Evolutionary conservation across 164 flowering plant species (phyloP), one percentile per base, ranked within the genome.

Genomic region (Berberis vulgaris): DNA sequence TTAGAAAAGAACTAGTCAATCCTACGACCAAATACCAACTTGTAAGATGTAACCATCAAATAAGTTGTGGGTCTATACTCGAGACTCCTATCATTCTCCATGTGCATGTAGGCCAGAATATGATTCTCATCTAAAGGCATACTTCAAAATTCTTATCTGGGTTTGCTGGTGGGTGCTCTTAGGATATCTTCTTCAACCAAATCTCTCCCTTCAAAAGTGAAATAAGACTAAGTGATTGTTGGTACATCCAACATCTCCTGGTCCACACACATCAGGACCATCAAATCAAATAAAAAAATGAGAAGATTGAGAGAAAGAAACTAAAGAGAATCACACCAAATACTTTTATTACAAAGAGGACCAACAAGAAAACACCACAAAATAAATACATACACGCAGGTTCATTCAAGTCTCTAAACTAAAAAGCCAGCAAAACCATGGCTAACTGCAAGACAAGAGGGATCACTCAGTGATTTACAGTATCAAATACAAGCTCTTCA

Each of bases 381-480:
- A 57, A 41, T 45, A 42, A 57, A 57, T n/a, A 7, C 7, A 38
- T 41, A 57, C 42, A 6, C 42, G 3, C n/a, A 9, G 13, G 55
- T 26, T 52, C 13, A 52, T 6, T 26, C 60, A 3, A 57, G 43
- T 57, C 9, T 41, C 43, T 57, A 57, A 57, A 47, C 5, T 8
- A 13, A 55, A 40, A 13, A 52, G n/a, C 54, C 54, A 52, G 10
- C 2, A 4, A 55, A 39, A 55, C 6, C 40, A 40, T 57, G 45
- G 45, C 60, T 41, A 55, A 26, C 9, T 26, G 9, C 65, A 62
- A 26, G 64, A 47, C 11, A 45, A 43, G 50, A 63, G 41, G 47
- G 47, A 60, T 7, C 38, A 56, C 61, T 47, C 52, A 11, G 7
- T 43, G 46, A 73, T 77, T 62, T 71, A 77, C 77, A 73, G 46